phyloP scores from a whole-genome alignment of 2,329 filamentous ascomycete species.

The Penicillium sp. region DNA sequence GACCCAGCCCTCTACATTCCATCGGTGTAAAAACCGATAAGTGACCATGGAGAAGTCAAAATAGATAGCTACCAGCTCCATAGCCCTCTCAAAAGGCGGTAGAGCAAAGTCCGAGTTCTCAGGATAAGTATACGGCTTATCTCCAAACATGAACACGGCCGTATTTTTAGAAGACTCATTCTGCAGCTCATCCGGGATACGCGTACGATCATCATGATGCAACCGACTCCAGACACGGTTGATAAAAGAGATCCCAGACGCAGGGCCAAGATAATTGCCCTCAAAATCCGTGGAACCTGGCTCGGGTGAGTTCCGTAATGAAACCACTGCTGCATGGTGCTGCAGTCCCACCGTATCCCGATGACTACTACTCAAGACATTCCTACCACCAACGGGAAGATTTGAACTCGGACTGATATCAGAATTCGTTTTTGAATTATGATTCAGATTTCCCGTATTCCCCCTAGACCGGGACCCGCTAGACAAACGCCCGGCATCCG shows the following conservation, averaged over 20 bases:
- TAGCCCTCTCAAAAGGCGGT: constrained; percentile 39
- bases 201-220: constrained; percentile 52
- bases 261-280: constrained; percentile 57
- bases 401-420: neutral
- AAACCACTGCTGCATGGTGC: constrained; percentile 12
- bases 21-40: constrained; percentile 59
- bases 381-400: neutral
- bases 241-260: constrained; percentile 57
- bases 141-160: constrained; percentile 51
- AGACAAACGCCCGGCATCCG: neutral
- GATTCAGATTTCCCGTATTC: neutral
- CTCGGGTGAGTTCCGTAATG: constrained; percentile 45
- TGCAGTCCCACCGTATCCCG: neutral
- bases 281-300: constrained; percentile 52
- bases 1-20: constrained; percentile 54
- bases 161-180: constrained; percentile 43
- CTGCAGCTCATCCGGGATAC: constrained; percentile 29
- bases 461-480: constrained; percentile 4
- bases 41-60: constrained; percentile 63
- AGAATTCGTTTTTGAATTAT: neutral
- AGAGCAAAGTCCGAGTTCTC: constrained; percentile 40
- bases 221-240: constrained; percentile 68
- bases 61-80: constrained; percentile 53
- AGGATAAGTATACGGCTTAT: constrained; percentile 48
- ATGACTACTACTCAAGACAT: neutral